Conservation (phyloP, 305 asterid species). For the Fraxinus floribunda region DNA sequence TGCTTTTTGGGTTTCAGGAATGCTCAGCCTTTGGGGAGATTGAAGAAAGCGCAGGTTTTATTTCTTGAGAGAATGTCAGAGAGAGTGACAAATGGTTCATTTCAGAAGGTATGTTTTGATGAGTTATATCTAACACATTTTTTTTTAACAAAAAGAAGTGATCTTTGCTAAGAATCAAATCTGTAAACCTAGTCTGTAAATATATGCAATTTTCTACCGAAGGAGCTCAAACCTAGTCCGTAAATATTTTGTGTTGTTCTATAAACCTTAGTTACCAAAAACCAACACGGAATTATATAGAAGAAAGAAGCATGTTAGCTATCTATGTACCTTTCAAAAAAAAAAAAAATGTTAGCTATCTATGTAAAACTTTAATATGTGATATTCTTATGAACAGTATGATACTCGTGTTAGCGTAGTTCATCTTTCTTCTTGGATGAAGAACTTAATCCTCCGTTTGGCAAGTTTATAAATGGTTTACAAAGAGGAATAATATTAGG, state of each 20-base stretch:
- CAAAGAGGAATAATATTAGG: not conserved
- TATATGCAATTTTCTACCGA: slow-evolving; percentile 1
- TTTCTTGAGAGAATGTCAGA: slow-evolving; percentile 95
- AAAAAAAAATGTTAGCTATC: not conserved
- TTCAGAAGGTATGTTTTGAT: slow-evolving; percentile 53
- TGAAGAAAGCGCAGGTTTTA: slow-evolving; percentile 86
- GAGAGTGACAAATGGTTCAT: slow-evolving; percentile 46
- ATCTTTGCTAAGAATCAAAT: slow-evolving; percentile 1
- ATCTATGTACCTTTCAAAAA: not conserved
- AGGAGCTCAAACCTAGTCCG: not conserved
- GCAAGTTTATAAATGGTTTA: not conserved
- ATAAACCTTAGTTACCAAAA: not conserved
- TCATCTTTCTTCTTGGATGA: not conserved
- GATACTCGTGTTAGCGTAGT: not conserved
- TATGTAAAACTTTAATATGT: not conserved
- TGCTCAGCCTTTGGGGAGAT: slow-evolving; percentile 81
- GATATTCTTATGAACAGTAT: not conserved
- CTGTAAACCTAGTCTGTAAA: not conserved
- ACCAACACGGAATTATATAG: not conserved
- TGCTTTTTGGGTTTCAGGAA: slow-evolving; percentile 47
- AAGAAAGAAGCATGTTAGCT: not conserved
- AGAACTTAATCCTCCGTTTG: not conserved
- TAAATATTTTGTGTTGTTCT: not conserved
- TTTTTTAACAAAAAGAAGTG: slow-evolving; percentile 4
- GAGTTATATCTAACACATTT: slow-evolving; percentile 8